phyloP scores from a whole-genome alignment of 2,329 filamentous ascomycete genomes.

The Aspergillus vadensis region DNA sequence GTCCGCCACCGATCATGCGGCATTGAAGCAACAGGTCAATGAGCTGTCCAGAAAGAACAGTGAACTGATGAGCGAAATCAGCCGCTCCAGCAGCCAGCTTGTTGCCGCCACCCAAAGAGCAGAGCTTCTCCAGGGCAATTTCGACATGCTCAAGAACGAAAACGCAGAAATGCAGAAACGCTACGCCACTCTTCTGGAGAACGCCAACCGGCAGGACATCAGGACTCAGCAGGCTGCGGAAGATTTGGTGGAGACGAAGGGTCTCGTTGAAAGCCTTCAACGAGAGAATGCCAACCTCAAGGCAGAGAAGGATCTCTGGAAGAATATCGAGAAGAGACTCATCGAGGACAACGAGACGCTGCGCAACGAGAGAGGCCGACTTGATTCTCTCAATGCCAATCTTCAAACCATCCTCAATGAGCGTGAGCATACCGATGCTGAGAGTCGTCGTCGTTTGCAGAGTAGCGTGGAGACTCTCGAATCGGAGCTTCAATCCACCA shows the following conservation, averaged over 20 bases:
- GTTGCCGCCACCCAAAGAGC: constrained; percentile 80
- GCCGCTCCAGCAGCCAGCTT: constrained; percentile 77
- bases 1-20: constrained; percentile 75
- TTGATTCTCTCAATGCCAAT: constrained; percentile 79
- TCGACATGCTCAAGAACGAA: constrained; percentile 77
- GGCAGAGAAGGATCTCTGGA: constrained; percentile 92
- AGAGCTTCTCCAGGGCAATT: constrained; percentile 87
- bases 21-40: constrained; percentile 82
- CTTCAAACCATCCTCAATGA: constrained; percentile 91
- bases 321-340: constrained; percentile 85
- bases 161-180: constrained; percentile 86
- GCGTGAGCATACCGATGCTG: constrained; percentile 79
- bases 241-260: constrained; percentile 83
- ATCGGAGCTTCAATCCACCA: constrained; percentile 72
- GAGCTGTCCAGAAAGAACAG: constrained; percentile 79
- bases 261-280: constrained; percentile 79
- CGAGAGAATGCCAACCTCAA: constrained; percentile 91
- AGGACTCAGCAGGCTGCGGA: constrained; percentile 89
- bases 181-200: constrained; percentile 73
- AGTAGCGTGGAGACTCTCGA: constrained; percentile 76
- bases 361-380: constrained; percentile 77
- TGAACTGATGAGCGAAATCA: constrained; percentile 77
- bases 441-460: constrained; percentile 78
- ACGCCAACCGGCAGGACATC: constrained; percentile 84
- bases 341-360: constrained; percentile 85